Base-by-base conservation (phyloP, 2,329 filamentous ascomycete genomes). In the Arthrobotrys entomopaga region DNA sequence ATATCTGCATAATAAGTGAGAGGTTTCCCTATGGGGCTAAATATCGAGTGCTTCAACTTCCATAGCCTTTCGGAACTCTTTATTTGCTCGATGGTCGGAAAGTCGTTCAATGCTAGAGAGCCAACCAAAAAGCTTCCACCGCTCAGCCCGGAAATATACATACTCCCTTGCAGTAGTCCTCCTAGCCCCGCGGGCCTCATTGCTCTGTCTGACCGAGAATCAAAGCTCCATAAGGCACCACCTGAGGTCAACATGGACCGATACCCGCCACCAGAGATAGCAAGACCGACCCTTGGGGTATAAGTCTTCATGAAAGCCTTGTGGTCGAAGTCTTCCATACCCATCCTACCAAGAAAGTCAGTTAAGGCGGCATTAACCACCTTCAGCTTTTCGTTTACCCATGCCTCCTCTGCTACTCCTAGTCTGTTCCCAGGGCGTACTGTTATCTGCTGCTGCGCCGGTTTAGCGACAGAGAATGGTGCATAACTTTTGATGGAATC, bases 71-170 rank as follows among this genome's bases (percentile, higher is more conserved):
- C 7, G 0, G 69, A 73, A 8, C 49, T 46, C 19, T 66, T 49
- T n/a, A 73, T 63, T 19, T 73, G 49, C 13, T 49, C 34, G n/a
- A 73, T 73, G 4, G 61, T 50, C 2, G 69, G 69, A 19, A 73
- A 73, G 22, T 96, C 53, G 80, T 89, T 89, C 78, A 88, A 84
- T 73, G 87, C 93, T 8, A 96, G 83, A 65, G 90, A 92, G n/a
- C 91, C 91, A 3, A 96, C 86, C 19, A 96, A 84, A 92, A 93
- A 96, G 60, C 89, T 88, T 61, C 92, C 92, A 34, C 93, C 92
- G 7, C 91, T 94, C 2, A 96, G 84, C 7, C 91, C 92, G 1
- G 91, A 85, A 11, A 96, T 81, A 80, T 96, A 97, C 0, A 92
- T 96, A 0, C 91, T 82, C 2, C 90, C 86, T 83, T 97, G 93